These are phyloP conservation scores for Linum lewisii DNA, from an alignment of 345 rosid species.

Conservation along the genomic window DNA sequence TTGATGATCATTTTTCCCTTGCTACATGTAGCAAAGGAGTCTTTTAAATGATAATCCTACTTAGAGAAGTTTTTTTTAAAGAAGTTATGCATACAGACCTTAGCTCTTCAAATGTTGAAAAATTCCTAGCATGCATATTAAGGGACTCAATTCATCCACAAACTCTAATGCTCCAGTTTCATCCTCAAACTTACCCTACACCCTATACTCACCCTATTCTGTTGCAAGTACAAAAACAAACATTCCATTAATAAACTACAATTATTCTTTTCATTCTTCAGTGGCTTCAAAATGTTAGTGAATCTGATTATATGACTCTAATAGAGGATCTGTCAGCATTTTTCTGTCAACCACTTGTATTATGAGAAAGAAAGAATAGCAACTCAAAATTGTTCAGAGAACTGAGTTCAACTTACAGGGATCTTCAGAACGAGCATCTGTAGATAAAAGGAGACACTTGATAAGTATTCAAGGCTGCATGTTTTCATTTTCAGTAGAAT, in stretches of 20 bases:
- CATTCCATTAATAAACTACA: constrained; percentile 2
- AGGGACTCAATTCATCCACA: no score
- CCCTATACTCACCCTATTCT: no score
- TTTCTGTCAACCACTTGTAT: no score
- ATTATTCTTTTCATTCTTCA: constrained; percentile 1
- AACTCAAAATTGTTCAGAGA: constrained; percentile 12
- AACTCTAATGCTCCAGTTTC: no score
- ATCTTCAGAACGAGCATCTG: constrained; percentile 71
- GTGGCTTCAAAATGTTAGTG: neutral
- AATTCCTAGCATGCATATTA: no score
- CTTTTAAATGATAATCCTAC: no score
- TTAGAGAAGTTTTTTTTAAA: no score
- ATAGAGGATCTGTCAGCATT: neutral
- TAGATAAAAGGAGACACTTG: constrained; percentile 21
- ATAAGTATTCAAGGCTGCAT: neutral
- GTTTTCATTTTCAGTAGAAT: neutral
- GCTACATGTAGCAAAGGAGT: no score
- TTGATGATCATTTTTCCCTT: no score
- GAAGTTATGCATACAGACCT: no score
- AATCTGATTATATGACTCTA: neutral
- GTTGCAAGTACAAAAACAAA: neutral
- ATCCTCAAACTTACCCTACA: no score
- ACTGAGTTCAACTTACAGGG: constrained; percentile 50
- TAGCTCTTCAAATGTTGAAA: no score
- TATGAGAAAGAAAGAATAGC: neutral